phyloP scores from a whole-genome alignment of 129 eudicot species.

The Centaurea solstitialis region DNA sequence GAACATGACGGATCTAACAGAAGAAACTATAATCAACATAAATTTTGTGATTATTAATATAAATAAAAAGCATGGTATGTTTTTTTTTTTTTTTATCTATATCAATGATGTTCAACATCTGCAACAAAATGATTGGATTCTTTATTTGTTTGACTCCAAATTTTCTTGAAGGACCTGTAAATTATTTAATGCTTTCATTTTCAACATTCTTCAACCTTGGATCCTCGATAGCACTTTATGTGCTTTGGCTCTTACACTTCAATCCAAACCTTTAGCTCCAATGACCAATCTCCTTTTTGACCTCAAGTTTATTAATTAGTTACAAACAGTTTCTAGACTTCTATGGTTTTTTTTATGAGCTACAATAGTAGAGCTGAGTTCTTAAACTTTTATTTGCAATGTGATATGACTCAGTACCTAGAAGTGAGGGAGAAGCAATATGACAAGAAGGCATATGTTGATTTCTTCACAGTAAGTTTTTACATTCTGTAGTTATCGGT shows the following conservation, averaged over 20 bases:
- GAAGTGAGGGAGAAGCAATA: constrained; percentile 99
- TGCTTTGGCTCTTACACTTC: neutral
- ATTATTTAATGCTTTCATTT: neutral
- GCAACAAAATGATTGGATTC: neutral
- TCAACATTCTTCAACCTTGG: neutral
- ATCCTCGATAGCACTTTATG: neutral
- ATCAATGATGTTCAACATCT: neutral
- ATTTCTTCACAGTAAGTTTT: constrained; percentile 80
- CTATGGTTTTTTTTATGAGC: neutral
- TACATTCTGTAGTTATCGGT: neutral
- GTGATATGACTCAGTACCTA: constrained; percentile 50
- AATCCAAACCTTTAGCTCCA: neutral
- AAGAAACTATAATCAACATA: neutral
- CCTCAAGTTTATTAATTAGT: neutral
- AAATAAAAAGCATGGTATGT: neutral
- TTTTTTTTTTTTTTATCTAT: too few species aligned
- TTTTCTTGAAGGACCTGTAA: neutral
- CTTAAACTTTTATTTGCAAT: neutral
- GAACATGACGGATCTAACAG: neutral
- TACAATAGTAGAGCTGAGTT: constrained; percentile 9
- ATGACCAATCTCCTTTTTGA: neutral
- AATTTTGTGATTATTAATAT: neutral
- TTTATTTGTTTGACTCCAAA: neutral
- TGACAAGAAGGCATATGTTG: constrained; percentile 78
- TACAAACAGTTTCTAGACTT: neutral